phyloP scores from a whole-genome alignment of 352 stramenopile genomes.

The Pythium brachiatum region DNA sequence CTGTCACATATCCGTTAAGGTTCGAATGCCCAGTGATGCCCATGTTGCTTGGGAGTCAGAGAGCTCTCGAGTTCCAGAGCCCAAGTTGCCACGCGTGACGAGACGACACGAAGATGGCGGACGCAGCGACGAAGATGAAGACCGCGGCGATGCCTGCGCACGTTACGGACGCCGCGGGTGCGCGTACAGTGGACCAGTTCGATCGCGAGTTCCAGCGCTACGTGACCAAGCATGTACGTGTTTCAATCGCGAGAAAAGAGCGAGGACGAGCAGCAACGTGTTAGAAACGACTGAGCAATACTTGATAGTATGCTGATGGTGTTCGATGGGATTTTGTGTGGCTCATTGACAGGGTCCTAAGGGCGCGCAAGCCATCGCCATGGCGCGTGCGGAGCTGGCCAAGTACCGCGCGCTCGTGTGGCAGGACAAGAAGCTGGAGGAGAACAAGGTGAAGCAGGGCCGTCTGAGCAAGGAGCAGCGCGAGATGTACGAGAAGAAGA shows the following conservation, averaged over 20 bases:
- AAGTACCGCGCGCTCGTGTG: conserved; percentile 79
- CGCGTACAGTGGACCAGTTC: conserved; percentile 63
- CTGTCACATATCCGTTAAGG: not conserved
- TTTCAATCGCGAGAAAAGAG: not conserved
- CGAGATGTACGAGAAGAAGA: conserved; percentile 65
- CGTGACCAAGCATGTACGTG: conserved; percentile 72
- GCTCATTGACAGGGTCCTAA: conserved; percentile 41
- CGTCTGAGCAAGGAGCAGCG: conserved; percentile 54
- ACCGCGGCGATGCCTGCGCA: not conserved
- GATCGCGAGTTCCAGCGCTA: conserved; percentile 86
- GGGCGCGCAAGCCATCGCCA: conserved; percentile 64
- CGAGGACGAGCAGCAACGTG: not conserved
- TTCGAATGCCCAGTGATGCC: not conserved
- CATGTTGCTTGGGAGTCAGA: conserved; percentile 1
- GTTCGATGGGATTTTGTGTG: not conserved
- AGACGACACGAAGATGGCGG: not conserved
- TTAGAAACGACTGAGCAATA: not conserved
- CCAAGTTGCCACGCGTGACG: not conserved
- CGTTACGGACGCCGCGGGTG: not conserved
- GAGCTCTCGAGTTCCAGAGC: not conserved
- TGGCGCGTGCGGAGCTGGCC: conserved; percentile 76
- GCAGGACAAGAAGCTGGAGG: conserved; percentile 84
- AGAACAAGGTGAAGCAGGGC: conserved; percentile 61
- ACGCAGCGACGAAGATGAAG: conserved; percentile 1
- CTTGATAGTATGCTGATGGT: not conserved